Evolutionary conservation across 371 early-diverging fungal species (phyloP).

Genomic region (Rhizopus sp.): DNA sequence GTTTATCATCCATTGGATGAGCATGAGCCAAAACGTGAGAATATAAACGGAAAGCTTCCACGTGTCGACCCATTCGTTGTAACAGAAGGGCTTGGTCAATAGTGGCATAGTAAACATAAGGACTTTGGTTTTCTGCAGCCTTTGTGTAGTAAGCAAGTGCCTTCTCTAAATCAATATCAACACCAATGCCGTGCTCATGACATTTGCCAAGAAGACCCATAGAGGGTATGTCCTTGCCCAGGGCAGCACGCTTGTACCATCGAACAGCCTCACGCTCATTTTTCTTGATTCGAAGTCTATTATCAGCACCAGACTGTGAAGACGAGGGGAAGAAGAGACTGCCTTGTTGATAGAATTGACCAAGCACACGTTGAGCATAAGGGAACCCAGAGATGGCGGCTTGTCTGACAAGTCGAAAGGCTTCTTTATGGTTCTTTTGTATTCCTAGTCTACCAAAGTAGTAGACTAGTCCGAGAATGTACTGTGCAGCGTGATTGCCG

Average conservation of each 20-base stretch:
- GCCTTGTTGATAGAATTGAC: slow-evolving; percentile 43
- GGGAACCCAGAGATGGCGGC: slow-evolving; percentile 45
- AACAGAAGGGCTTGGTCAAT: slow-evolving; percentile 39
- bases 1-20: slow-evolving; percentile 11
- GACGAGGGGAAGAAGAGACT: not conserved
- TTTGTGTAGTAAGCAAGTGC: slow-evolving; percentile 72
- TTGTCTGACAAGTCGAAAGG: slow-evolving; percentile 33
- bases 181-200: slow-evolving; percentile 73
- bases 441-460: slow-evolving; percentile 37
- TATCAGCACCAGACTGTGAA: slow-evolving; percentile 28
- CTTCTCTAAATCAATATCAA: slow-evolving; percentile 46
- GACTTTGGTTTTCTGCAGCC: slow-evolving; percentile 50
- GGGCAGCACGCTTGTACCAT: slow-evolving; percentile 70
- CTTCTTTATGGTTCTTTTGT: slow-evolving; percentile 34
- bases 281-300: slow-evolving; percentile 14
- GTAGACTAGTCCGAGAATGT: slow-evolving; percentile 43
- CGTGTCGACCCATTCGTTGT: slow-evolving; percentile 37
- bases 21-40: slow-evolving; percentile 1
- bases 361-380: slow-evolving; percentile 47
- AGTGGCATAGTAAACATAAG: slow-evolving; percentile 46
- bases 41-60: slow-evolving; percentile 32
- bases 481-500: slow-evolving; percentile 43
- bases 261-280: slow-evolving; percentile 56
- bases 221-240: slow-evolving; percentile 64
- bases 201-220: slow-evolving; percentile 74